Conservation (phyloP, 2,329 filamentous ascomycete genomes). For the Passalora sequoiae region DNA sequence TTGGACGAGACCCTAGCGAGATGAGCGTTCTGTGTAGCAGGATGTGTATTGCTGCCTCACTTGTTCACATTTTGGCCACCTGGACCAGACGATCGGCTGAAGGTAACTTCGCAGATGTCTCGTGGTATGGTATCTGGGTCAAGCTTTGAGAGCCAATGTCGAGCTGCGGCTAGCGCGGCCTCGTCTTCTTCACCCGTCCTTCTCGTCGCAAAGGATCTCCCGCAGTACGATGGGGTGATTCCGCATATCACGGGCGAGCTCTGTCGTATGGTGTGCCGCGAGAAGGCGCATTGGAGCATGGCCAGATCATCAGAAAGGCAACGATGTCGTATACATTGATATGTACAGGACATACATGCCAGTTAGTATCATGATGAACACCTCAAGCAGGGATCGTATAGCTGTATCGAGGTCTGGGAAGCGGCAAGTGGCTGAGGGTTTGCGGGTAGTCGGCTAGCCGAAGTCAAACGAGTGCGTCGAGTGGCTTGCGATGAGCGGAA, state of each 20-base stretch:
- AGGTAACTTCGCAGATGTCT: conserved; percentile 54
- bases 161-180: conserved; percentile 38
- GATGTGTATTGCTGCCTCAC: conserved; percentile 40
- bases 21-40: neutral
- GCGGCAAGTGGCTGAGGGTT: too few relatives aligned
- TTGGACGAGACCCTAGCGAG: conserved; percentile 58
- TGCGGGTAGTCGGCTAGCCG: too few relatives aligned
- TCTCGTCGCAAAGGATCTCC: conserved; percentile 15
- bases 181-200: conserved; percentile 21
- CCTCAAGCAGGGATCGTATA: too few relatives aligned
- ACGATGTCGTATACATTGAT: too few relatives aligned
- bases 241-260: neutral
- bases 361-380: too few relatives aligned
- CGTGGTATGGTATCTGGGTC: conserved; percentile 52
- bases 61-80: conserved; percentile 67
- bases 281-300: neutral
- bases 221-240: neutral
- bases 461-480: too few relatives aligned
- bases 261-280: neutral
- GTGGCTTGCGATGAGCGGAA: too few relatives aligned
- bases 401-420: too few relatives aligned
- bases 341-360: too few relatives aligned
- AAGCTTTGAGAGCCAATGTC: conserved; percentile 54
- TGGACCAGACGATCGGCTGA: conserved; percentile 60
- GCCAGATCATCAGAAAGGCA: too few relatives aligned